phyloP scores from a whole-genome alignment of 352 stramenopile species.

The Globisporangium okanoganense region DNA sequence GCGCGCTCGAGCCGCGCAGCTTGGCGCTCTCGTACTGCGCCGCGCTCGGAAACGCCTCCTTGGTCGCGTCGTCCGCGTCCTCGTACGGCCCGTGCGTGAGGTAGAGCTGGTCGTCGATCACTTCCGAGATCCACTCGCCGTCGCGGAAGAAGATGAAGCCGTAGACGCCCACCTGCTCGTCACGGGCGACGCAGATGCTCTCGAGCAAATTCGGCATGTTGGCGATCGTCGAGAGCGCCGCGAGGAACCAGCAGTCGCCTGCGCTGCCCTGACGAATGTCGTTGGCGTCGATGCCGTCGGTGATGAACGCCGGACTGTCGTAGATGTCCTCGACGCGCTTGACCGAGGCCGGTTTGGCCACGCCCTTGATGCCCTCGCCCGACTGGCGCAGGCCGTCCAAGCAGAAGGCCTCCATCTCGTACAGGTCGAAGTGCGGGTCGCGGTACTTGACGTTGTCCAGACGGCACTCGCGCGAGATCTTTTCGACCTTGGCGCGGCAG shows the following conservation, averaged over 20 bases:
- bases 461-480: constrained; percentile 33
- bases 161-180: constrained; percentile 39
- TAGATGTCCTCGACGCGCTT: constrained; percentile 29
- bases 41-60: constrained; percentile 22
- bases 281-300: constrained; percentile 39
- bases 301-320: constrained; percentile 43
- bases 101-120: constrained; percentile 41
- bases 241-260: constrained; percentile 82
- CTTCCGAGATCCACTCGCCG: constrained; percentile 37
- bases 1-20: constrained; percentile 28
- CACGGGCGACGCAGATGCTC: constrained; percentile 42
- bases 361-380: constrained; percentile 12
- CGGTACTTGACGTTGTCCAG: constrained; percentile 36
- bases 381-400: constrained; percentile 19
- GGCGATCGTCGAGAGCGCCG: constrained; percentile 58
- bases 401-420: constrained; percentile 13
- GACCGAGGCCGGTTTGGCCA: constrained; percentile 12
- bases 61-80: constrained; percentile 12
- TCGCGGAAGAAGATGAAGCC: constrained; percentile 50
- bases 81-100: constrained; percentile 22
- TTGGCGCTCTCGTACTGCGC: constrained; percentile 22
- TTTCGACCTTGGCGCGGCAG: constrained; percentile 26
- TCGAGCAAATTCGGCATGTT: constrained; percentile 63
- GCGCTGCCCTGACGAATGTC: constrained; percentile 67
- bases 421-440: constrained; percentile 33